Base-by-base conservation (phyloP, 73 alveolate species). In the Breviolum minutum region DNA sequence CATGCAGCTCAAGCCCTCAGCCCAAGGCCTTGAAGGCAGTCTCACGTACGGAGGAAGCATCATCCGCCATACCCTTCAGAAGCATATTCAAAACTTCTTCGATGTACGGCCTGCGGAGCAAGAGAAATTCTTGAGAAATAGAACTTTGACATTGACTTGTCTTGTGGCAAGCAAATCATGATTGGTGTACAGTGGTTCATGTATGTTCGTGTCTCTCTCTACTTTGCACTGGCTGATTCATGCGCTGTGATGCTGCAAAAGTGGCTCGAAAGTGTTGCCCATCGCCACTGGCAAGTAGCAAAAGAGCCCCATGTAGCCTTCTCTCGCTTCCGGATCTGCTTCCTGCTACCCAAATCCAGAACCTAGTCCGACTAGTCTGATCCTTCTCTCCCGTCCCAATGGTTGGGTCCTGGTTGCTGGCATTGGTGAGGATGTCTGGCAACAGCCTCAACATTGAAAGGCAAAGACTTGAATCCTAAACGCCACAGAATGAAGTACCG, bases 281-380 rank as follows among this genome's bases (percentile, higher is more conserved):
- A 95, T 80, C 60, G 99, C 99, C 2, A 64, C 91, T 9, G 99
- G 99, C n/a, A 95, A 71, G 73, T 70, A 95, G 68, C 61, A 69
- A 32, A 95, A 95, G 40, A 95, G 82, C 2, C 99, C 99, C 82
- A 84, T 29, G 99, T 95, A 95, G 63, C 99, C 99, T 84, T 74
- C 87, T 8, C 94, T 26, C 5, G 94, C 77, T 63, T 63, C 94
- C 13, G 94, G 94, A 10, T 86, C 94, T 11, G 94, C 94, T 63
- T 86, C 94, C 94, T 86, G 69, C 6, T 40, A 40, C 54, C 54
- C 54, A 40, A 40, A 40, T 40, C 54, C 54, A 40, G 54, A 40
- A 40, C 54, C 54, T 40, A 40, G 54, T 40, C 54, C 54, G 3
- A 40, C 54, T 40, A 40, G 3, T 68, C 77, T 14, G n/a, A 68